Percentiles rank a stretch among this genome's conserved stretches.
Evolutionary conservation across 1,284 basidiomycete species (phyloP).

Genomic region (Ganoderma sp.): DNA sequence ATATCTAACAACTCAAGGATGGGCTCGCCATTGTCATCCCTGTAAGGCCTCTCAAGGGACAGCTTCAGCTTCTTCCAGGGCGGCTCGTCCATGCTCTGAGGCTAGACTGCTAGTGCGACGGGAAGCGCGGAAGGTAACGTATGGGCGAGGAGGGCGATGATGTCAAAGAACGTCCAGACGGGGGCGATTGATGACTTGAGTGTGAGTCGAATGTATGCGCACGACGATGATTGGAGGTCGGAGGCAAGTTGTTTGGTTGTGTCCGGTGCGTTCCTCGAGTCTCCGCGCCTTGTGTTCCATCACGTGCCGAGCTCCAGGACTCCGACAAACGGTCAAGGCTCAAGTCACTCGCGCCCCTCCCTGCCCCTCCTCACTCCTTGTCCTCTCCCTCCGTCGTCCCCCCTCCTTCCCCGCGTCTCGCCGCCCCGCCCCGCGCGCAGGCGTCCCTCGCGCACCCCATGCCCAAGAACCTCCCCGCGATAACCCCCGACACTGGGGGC

Average conservation of each 20-base stretch:
- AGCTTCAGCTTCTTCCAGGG: constrained; percentile 66
- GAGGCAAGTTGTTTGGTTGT: constrained; percentile 1
- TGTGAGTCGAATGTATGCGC: not conserved
- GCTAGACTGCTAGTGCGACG: constrained; percentile 6
- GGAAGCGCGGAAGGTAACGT: not conserved
- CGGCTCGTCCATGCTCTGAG: constrained; percentile 43
- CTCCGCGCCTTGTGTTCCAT: constrained; percentile 5
- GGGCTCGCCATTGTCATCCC: constrained; percentile 67
- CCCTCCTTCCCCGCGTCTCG: not conserved
- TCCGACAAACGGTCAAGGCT: constrained; percentile 2
- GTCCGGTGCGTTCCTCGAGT: constrained; percentile 3
- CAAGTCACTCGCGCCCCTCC: constrained; percentile 1
- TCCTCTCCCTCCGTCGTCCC: constrained; percentile 13
- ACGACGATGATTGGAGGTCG: constrained; percentile 14
- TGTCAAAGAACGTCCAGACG: constrained; percentile 6
- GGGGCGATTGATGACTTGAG: constrained; percentile 2
- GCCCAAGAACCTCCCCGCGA: constrained; percentile 35
- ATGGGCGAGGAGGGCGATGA: constrained; percentile 5
- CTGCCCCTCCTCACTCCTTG: constrained; percentile 6
- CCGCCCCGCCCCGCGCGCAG: not conserved
- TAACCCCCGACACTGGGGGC: constrained; percentile 32
- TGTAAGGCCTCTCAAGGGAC: constrained; percentile 78
- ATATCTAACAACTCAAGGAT: constrained; percentile 74
- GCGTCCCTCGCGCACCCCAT: constrained; percentile 23
- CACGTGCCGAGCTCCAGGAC: constrained; percentile 12